Percentiles rank a stretch among this genome's conserved stretches.
These are phyloP conservation scores for Salicornia ramosissima DNA, from an alignment of 148 eudicot genomes.

Conservation along the genomic window DNA sequence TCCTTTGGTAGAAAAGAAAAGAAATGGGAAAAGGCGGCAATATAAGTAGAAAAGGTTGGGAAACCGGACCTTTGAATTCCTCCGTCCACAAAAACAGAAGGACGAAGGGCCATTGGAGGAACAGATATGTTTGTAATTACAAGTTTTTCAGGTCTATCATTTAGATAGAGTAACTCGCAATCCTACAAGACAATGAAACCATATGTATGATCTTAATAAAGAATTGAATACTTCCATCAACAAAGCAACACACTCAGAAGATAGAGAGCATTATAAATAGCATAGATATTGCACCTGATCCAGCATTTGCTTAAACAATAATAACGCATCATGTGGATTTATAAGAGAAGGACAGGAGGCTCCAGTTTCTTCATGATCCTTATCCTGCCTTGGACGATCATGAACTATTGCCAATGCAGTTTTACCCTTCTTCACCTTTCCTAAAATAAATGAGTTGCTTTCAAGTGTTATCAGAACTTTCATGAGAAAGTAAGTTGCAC, in stretches of 20 bases:
- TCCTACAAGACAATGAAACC: conserved; percentile 48
- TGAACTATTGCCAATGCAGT: conserved; percentile 48
- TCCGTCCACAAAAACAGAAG: conserved; percentile 88
- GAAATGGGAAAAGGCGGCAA: not conserved
- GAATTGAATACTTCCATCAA: not conserved
- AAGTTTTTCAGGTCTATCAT: conserved; percentile 89
- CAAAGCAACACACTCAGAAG: not conserved
- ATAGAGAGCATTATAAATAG: not conserved
- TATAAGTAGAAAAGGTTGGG: not conserved
- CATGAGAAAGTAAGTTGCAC: conserved; percentile 5
- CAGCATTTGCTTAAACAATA: conserved; percentile 63
- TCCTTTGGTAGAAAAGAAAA: not conserved
- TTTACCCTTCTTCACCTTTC: conserved; percentile 74
- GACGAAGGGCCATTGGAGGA: conserved; percentile 91
- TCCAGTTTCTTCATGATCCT: conserved; percentile 38
- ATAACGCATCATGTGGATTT: conserved; percentile 57
- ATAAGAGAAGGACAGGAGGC: conserved; percentile 33
- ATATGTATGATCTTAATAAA: not conserved
- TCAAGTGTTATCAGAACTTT: not conserved
- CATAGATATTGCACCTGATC: conserved; percentile 55
- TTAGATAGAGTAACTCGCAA: conserved; percentile 73
- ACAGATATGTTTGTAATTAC: conserved; percentile 59
- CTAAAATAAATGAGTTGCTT: conserved; percentile 29
- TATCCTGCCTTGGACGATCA: conserved; percentile 50
- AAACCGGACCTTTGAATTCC: conserved; percentile 60